Evolutionary conservation across 1,284 basidiomycete species (phyloP), one percentile per base, ranked within the genome.

Genomic region (Ustilago sp.): DNA sequence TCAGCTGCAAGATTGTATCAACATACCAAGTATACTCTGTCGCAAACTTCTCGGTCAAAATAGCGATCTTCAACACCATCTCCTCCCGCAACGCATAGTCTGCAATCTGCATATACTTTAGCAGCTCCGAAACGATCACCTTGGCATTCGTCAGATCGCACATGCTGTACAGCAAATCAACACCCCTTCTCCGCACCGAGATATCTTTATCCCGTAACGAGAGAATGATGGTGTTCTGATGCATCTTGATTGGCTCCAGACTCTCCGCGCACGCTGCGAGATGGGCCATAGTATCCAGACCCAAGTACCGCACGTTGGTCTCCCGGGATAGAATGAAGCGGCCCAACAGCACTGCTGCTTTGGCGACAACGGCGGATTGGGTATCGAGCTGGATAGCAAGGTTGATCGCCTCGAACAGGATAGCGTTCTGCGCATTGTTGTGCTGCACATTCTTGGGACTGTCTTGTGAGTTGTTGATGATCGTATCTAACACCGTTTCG

Each of bases 21-120:
- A 80, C 70, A 41, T 79, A 74, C 84, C 86, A 94, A 82, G 85
- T 79, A 86, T 88, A 87, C 82, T 90, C 89, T 31, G 91, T 93
- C 6, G 97, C 96, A 83, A 98, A 98, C 87, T 97, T 94, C 87
- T 99, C 97, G 8, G 97, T 99, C 66, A 98, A 88, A 76, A 99
- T 96, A 43, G 97, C 97, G 74, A 99, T 97, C 87, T 99, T 99
- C 64, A 98, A 89, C 2, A 98, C 96, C 94, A 99, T 95, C 87
- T 99, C 95, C 87, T 98, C 96, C 50, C 97, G 90, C 51, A 99
- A 88, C 32, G 92, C 94, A 83, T 98, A 98, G 87, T 99, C 97
- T 4, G 97, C 96, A 13, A 97, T 91, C 83, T 92, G 92, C 68
- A 99, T 89, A 86, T 98, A 99, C 70, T 93, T 91, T 65, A 99